Evolutionary conservation across 2,329 filamentous ascomycete genomes (phyloP).

Genomic region (Pleurostoma richardsiae): DNA sequence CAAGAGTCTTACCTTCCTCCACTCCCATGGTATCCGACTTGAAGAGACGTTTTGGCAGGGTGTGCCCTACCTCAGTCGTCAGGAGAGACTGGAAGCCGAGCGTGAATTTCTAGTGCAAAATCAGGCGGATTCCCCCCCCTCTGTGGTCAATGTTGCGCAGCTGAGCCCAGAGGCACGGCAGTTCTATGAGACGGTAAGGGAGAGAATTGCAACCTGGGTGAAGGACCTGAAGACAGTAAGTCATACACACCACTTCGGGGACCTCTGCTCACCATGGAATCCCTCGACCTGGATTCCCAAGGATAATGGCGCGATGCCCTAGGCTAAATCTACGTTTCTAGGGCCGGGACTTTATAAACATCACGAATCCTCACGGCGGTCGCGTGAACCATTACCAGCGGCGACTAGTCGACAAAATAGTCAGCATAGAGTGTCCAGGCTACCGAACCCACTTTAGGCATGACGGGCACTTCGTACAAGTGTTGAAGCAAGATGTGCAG

Average conservation of each 20-base stretch:
- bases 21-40: constrained; percentile 17
- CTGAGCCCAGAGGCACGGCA: constrained; percentile 4
- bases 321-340: too few species aligned
- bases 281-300: too few species aligned
- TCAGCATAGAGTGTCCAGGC: constrained; percentile 13
- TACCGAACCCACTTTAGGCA: constrained; percentile 6
- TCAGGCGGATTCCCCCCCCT: too few species aligned
- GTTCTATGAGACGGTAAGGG: constrained; percentile 8
- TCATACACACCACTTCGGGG: too few species aligned
- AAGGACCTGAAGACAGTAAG: too few species aligned
- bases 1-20: constrained; percentile 22
- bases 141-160: constrained; percentile 1
- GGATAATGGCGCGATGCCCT: too few species aligned
- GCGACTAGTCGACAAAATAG: constrained; percentile 17
- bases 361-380: constrained; percentile 14
- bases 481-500: too few species aligned
- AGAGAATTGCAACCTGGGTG: background rate
- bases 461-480: constrained; percentile 6
- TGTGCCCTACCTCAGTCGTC: constrained; percentile 19
- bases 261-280: too few species aligned
- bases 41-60: constrained; percentile 17
- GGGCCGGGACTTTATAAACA: constrained; percentile 4
- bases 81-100: too few species aligned
- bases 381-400: constrained; percentile 18
- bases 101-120: too few species aligned